Base-by-base conservation (phyloP, 495 filamentous ascomycete genomes). In the Hyaloscypha variabilis region DNA sequence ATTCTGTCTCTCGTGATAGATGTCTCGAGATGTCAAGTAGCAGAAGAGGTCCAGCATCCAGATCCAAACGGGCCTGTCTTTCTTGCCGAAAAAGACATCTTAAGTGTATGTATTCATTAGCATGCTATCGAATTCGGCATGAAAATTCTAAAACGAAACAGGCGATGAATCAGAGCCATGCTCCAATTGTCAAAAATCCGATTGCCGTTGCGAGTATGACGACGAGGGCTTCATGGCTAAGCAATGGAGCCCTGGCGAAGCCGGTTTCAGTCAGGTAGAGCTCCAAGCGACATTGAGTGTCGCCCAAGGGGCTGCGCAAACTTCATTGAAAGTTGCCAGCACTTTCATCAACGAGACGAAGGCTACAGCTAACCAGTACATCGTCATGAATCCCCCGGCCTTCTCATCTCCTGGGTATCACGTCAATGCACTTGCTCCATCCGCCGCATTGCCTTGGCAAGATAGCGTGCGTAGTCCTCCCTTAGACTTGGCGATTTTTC, bases 271-370 rank as follows among this genome's bases (percentile, higher is more conserved):
- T 54, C 51, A 10, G 23, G 21, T 25, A 17, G 51, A 54, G 51
- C 51, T 46, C 39, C 39, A 46, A 17, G 39, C 6, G 39, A 17
- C 39, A 19, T 17, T 46, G 39, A 46, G 39, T 19, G 11, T 46
- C 51, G 51, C 11, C 51, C 51, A 54, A 54, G 11, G 39, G 11
- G 17, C 10, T 46, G 39, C 39, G 19, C 51, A 54, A 54, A 0
- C 26, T 54, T 4, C 51, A 54, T 11, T 8, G n/a, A 54, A 6
- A 1, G 26, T 17, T 54, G 26, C 51, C 4, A 29, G n/a, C 13
- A 54, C 51, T 26, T 54, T 54, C 26, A 54, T 54, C 51, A 54
- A 54, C 26, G 51, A 54, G 51, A 54, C 51, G 26, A 5, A 54
- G 26, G 26, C 24, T 25, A 54, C 51, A 26, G 51, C 26, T 29